These are phyloP conservation scores for Aphanomyces stellatus DNA, from an alignment of 352 stramenopile genomes.

Conservation along the genomic window DNA sequence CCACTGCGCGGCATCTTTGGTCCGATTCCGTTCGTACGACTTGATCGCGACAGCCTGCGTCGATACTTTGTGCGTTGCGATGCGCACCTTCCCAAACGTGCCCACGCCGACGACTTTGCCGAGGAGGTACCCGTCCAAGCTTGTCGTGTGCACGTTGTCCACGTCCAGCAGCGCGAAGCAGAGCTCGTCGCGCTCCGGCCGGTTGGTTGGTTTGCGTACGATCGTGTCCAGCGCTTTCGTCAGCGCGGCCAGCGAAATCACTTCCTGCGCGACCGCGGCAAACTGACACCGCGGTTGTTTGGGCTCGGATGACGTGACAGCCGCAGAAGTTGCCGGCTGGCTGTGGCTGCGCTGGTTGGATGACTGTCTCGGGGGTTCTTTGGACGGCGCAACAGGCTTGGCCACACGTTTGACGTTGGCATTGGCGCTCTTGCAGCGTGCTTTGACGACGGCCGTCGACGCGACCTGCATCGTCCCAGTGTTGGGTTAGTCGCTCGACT, in stretches of 20 bases:
- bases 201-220: not conserved
- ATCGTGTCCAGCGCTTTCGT: not conserved
- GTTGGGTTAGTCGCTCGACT: not conserved
- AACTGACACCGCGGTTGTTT: not conserved
- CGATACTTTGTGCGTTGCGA: constrained; percentile 37
- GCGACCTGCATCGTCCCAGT: not conserved
- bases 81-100: constrained; percentile 43
- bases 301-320: not conserved
- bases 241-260: not conserved
- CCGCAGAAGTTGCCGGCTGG: not conserved
- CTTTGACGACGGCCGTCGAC: not conserved
- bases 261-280: not conserved
- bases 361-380: not conserved
- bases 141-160: not conserved
- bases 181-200: not conserved
- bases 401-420: not conserved
- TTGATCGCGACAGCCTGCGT: constrained; percentile 46
- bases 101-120: constrained; percentile 40
- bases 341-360: not conserved
- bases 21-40: constrained; percentile 29
- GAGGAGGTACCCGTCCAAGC: constrained; percentile 28
- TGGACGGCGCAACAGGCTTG: not conserved
- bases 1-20: constrained; percentile 40
- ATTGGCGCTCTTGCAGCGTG: not conserved
- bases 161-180: not conserved